Base-by-base conservation (phyloP, 306 rosid species). In the Parietaria judaica region DNA sequence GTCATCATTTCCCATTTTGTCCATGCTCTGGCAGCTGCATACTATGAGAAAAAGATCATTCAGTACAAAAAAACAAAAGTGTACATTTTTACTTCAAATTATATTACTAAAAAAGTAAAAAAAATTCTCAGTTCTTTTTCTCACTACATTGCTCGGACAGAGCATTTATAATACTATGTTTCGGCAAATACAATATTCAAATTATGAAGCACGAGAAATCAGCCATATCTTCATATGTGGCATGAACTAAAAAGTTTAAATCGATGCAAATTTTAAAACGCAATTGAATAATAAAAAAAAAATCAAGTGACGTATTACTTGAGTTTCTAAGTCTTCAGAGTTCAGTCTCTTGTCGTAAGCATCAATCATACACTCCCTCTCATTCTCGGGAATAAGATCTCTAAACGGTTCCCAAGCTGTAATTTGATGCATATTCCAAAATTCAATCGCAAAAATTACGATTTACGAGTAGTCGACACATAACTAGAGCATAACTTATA, bases 1-100 rank as follows among this genome's bases (percentile, higher is more conserved):
- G 92, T 88, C 90, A 80, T 77, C 98, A 92, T 88, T 84, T 92
- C 98, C 98, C 96, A 92, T 70, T 82, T 92, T 76, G 98, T 92
- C 98, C 98, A 92, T 56, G 96, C 96, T 81, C 94, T 92, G 31
- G 98, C 95, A 23, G 98, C 96, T 62, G 92, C 96, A 79, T 80
- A 77, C 98, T 91, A 75, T 10, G 74, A 76, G 62, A 74, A 45
- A 63, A 66, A 63, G 61, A 65, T 17, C 46, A 65, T 58, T 68
- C 31, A 76, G 70, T 57, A 64, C 74, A 61, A 17, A 6, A 7
- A 54, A 31, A 3, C 31, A 55, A 10, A 5, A 35, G 12, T 47
- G 7, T 10, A 55, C 61, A 43, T 41, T 3, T 31, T 3, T 2
- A 14, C 23, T 50, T 6, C 14, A 23, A 31, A 31, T 4, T 13